A percentile compares a stretch with the other conserved stretches of the same genome.
Evolutionary conservation across 1,139 yeast species (phyloP).

Genomic region (Kodamaea fungicola): DNA sequence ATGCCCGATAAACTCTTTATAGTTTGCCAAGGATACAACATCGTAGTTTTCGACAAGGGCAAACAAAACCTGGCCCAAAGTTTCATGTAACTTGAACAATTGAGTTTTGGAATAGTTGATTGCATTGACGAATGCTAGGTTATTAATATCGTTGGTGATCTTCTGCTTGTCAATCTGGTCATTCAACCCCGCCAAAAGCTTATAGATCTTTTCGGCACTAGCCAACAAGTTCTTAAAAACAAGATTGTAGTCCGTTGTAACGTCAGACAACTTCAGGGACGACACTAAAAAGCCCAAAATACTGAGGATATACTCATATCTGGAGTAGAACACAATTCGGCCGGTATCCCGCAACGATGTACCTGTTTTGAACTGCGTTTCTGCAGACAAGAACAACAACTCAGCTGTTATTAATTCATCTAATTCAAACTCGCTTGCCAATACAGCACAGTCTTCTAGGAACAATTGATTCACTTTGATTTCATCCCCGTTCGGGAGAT

Average conservation of each 20-base stretch:
- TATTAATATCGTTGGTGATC: conserved; percentile 36
- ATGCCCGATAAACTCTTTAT: conserved; percentile 31
- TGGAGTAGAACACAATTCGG: conserved; percentile 61
- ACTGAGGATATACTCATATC: conserved; percentile 70
- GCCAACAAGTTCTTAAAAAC: conserved; percentile 41
- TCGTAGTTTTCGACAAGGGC: conserved; percentile 42
- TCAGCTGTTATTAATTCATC: conserved; percentile 39
- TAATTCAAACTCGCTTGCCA: conserved; percentile 42
- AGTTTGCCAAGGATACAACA: conserved; percentile 26
- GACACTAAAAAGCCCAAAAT: conserved; percentile 57
- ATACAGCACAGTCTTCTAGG: conserved; percentile 54
- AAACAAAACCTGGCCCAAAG: conserved; percentile 61
- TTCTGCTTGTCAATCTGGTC: conserved; percentile 68
- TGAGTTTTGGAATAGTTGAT: conserved; percentile 59
- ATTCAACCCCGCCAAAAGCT: conserved; percentile 49
- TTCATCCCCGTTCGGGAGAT: conserved; percentile 54
- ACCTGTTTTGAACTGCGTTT: conserved; percentile 46
- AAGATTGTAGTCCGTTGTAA: conserved; percentile 11
- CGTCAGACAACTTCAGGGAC: conserved; percentile 24
- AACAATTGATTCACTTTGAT: conserved; percentile 61
- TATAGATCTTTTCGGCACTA: conserved; percentile 58
- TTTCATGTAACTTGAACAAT: conserved; percentile 65
- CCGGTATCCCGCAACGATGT: conserved; percentile 63
- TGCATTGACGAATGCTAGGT: conserved; percentile 50
- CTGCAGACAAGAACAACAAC: conserved; percentile 36